Conservation (phyloP, 2,329 filamentous ascomycete genomes). For the Arthrobotrys sphaeroides region DNA sequence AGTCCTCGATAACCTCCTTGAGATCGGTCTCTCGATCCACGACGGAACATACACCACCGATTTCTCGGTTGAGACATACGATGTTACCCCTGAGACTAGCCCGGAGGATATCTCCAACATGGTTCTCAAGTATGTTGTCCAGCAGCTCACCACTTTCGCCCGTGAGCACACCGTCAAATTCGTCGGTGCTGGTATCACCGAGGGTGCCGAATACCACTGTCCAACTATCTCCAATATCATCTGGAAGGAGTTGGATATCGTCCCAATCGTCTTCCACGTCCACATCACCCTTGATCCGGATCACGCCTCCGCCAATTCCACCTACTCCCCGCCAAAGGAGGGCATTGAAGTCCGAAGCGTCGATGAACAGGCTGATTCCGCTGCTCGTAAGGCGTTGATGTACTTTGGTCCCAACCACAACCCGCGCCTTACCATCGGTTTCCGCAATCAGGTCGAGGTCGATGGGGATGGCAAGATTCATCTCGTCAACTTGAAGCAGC, state of each 20-base stretch:
- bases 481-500: conserved; percentile 67
- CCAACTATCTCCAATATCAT: conserved; percentile 74
- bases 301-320: conserved; percentile 45
- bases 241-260: conserved; percentile 79
- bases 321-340: conserved; percentile 62
- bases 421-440: conserved; percentile 73
- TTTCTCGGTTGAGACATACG: conserved; percentile 72
- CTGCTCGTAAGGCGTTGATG: conserved; percentile 81
- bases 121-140: conserved; percentile 68
- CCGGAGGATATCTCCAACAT: conserved; percentile 64
- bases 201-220: conserved; percentile 69
- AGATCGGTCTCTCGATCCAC: conserved; percentile 75
- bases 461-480: conserved; percentile 73
- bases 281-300: conserved; percentile 53
- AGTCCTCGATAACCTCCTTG: conserved; percentile 66
- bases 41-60: conserved; percentile 79
- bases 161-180: conserved; percentile 76
- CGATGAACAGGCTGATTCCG: conserved; percentile 83
- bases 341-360: conserved; percentile 61
- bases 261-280: conserved; percentile 72
- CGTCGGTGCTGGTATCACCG: conserved; percentile 75
- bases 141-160: conserved; percentile 54
- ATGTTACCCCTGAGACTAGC: conserved; percentile 62
- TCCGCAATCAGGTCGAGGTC: conserved; percentile 74
- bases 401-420: conserved; percentile 78